phyloP scores from a whole-genome alignment of 768 basidiomycete genomes.

The Amanita rimosa region DNA sequence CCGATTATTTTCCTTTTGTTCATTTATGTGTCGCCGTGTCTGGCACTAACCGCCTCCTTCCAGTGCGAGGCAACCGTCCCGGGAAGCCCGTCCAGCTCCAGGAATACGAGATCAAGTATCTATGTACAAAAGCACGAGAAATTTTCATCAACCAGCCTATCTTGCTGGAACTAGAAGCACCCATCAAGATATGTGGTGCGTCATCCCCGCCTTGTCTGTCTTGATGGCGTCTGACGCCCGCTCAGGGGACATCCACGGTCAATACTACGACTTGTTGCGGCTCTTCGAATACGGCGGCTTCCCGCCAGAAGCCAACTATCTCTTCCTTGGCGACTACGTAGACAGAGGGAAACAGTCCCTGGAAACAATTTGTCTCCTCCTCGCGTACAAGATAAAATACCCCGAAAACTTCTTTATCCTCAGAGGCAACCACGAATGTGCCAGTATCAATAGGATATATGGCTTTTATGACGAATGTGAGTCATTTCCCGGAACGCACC shows the following conservation, averaged over 20 bases:
- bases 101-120: constrained; percentile 98
- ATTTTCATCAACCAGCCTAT: constrained; percentile 99
- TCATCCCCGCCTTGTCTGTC: constrained; percentile 7
- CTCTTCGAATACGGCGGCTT: constrained; percentile 99
- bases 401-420: constrained; percentile 99
- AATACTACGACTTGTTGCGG: constrained; percentile 97
- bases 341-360: constrained; percentile 98
- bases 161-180: constrained; percentile 93
- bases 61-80: constrained; percentile 96
- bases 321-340: constrained; percentile 99
- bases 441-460: constrained; percentile 99
- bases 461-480: constrained; percentile 99
- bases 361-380: constrained; percentile 97
- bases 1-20: neutral
- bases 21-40: constrained; percentile 3
- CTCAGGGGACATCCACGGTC: constrained; percentile 97
- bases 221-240: neutral
- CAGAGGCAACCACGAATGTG: constrained; percentile 97
- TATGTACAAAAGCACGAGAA: constrained; percentile 97
- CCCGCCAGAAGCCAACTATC: constrained; percentile 99
- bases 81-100: constrained; percentile 97
- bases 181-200: constrained; percentile 99
- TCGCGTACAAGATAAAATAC: constrained; percentile 99
- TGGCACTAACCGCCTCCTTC: constrained; percentile 12
- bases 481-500: constrained; percentile 19